Evolutionary conservation across 1,284 basidiomycete genomes (phyloP), one percentile per base, ranked within the genome.

Genomic region (Rhodotorula glutinis): DNA sequence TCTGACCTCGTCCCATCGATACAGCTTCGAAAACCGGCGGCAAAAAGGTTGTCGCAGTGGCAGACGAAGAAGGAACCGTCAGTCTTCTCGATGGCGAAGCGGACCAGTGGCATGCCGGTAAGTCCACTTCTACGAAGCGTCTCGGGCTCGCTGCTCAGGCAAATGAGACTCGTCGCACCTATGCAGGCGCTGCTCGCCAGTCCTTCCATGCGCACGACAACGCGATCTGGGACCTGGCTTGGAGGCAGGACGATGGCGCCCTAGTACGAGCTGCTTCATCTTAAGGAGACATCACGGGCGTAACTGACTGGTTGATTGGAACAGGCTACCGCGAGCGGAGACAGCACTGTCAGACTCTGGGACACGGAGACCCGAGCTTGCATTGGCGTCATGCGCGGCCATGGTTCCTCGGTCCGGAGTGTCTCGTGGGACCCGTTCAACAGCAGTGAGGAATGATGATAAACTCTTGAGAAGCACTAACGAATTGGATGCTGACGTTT

Each of bases 281-380:
- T 38, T 57, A 13, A 0, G 23, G 9, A 23, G 7, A 5, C 3
- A n/a, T 14, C 5, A 23, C 38, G 19, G 57, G 51, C 27, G 38
- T 46, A n/a, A n/a, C n/a, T 16, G 25, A 30, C 14, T 14, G 21
- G 38, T 13, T 17, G n/a, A 14, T 4, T n/a, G 17, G 8, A 9
- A 23, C 55, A 75, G 74, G 73, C 74, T 0, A 76, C 73, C 14
- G 75, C 73, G 3, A 73, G 73, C 25, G 76, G 76, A 10, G 76
- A 77, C 55, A 73, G 74, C 29, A 74, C 70, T 3, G 65, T 68
- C 41, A 62, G 62, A 10, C 41, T 77, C 14, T 65, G 65, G 49
- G 73, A 77, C 57, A 57, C 65, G 30, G 66, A 63, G 33, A 72
- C 71, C 2, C 66, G 67, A 19, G 33, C 62, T 1, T 63, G 66